Evolutionary conservation across 352 stramenopile genomes (phyloP), one percentile per base, ranked within the genome.

Genomic region (Pseudoperonospora humuli): DNA sequence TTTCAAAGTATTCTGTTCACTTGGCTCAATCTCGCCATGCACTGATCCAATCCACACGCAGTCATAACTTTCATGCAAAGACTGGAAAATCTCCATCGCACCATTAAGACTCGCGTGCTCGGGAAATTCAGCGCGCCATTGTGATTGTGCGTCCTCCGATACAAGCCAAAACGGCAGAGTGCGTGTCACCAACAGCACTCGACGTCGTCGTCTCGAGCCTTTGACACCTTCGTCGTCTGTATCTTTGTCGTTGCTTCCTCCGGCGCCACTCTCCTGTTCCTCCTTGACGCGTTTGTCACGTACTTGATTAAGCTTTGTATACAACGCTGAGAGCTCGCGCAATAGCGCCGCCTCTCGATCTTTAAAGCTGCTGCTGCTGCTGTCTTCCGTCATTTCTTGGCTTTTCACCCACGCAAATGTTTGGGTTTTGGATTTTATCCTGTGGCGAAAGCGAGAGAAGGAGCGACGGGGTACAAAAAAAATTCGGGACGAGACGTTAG

Each of bases 1-100:
- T 33, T 79, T 74, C 9, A 96, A 53, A 9, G 68, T 85, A 43
- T 87, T 83, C 51, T 87, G 75, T 35, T 95, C 84, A 28, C 66
- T 80, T 3, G 71, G 63, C 51, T 91, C 78, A 17, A 88, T 76
- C 35, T 88, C 78, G 20, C 78, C 78, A 38, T 91, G 75, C 35
- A 88, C 75, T 1, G 75, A 86, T 7, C 78, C 78, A 42, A 91
- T 85, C 78, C 78, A 91, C 17, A 91, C 75, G 39, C 78, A 91
- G 52, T 91, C 76, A 46, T 84, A 84, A 42, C 62, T 76, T 45
- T 91, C 75, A 34, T 91, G 78, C 25, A 91, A 49, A 39, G 61
- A 76, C 54, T 86, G 51, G 36, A 80, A 91, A 33, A 79, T 88
- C 41, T 88, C 78, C 54, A 88, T 79, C 11, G 75, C 78, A 8